Evolutionary conservation across 2,329 filamentous ascomycete species (phyloP), one percentile per base, ranked within the genome.

Genomic region (Hawksworthiomyces lignivorus): DNA sequence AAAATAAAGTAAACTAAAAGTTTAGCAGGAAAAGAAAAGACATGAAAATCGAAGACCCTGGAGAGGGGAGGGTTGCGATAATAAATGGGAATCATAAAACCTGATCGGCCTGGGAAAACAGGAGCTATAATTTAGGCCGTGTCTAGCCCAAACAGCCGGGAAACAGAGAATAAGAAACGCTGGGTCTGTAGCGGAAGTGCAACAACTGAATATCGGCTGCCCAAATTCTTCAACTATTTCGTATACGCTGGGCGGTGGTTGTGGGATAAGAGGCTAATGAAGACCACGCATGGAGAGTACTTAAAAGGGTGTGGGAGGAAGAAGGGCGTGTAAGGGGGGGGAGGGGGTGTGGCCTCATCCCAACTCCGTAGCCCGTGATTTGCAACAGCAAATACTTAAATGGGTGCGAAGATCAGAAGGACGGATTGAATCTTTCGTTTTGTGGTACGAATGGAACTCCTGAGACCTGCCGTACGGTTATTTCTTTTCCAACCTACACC

Each of bases 71-170:
- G 35, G 32, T 20, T 28, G 27, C 38, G 34, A 32, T 30, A 21
- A 37, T 42, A 42, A 36, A 42, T 42, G 33, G 26, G 33, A 36
- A 36, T 31, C 11, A 15, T 36, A n/a, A 29, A 20, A n/a, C n/a
- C n/a, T n/a, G n/a, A n/a, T n/a, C n/a, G n/a, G n/a, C n/a, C n/a
- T n/a, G n/a, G 22, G 29, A 35, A 32, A 40, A 21, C 17, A 22
- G 32, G 18, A 14, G 27, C 9, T 6, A n/a, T 40, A 17, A 9
- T 28, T 14, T 26, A 33, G 21, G 20, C 37, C 38, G 32, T 31
- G 32, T 34, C 7, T 19, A 19, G 29, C 22, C 34, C 34, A 45
- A 41, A 45, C 43, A 45, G 38, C 33, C 39, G 32, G 37, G 38
- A 41, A 33, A 19, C 27, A 31, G 21, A 14, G 21, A 31, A 20